Conservation (phyloP, 2,329 filamentous ascomycete genomes). For the Colletotrichum sp. region DNA sequence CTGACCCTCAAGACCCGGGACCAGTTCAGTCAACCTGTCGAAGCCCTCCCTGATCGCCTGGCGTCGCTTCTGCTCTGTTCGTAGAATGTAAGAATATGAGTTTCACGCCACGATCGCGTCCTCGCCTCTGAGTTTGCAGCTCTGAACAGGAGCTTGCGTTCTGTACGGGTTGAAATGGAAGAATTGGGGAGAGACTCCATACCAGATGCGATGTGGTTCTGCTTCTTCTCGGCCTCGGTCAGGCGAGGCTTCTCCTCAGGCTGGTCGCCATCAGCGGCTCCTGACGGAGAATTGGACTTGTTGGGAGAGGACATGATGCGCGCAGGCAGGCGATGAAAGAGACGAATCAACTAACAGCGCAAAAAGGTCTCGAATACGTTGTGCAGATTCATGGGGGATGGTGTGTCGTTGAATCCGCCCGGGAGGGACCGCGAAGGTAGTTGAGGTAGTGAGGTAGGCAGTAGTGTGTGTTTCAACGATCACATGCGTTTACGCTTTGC, state of each 20-base stretch:
- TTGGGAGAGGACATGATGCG: conserved; percentile 21
- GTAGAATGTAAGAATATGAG: neutral
- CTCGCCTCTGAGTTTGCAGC: too few species aligned
- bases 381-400: neutral
- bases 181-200: conserved; percentile 18
- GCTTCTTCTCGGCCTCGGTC: conserved; percentile 60
- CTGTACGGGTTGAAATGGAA: neutral
- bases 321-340: neutral
- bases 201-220: conserved; percentile 61
- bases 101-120: neutral
- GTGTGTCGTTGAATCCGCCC: neutral
- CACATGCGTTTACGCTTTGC: conserved; percentile 10
- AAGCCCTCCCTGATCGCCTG: conserved; percentile 82
- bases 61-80: conserved; percentile 48
- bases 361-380: neutral
- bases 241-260: conserved; percentile 55
- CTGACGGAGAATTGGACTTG: conserved; percentile 20
- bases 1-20: conserved; percentile 82
- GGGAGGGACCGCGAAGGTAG: neutral
- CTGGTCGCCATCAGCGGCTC: conserved; percentile 14
- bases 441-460: neutral
- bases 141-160: neutral
- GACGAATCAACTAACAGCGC: neutral
- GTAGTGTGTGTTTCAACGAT: conserved; percentile 10
- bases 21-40: conserved; percentile 78